Evolutionary conservation across 805 yeast genomes (phyloP).

Genomic region (Wickerhamiella domercqiae): DNA sequence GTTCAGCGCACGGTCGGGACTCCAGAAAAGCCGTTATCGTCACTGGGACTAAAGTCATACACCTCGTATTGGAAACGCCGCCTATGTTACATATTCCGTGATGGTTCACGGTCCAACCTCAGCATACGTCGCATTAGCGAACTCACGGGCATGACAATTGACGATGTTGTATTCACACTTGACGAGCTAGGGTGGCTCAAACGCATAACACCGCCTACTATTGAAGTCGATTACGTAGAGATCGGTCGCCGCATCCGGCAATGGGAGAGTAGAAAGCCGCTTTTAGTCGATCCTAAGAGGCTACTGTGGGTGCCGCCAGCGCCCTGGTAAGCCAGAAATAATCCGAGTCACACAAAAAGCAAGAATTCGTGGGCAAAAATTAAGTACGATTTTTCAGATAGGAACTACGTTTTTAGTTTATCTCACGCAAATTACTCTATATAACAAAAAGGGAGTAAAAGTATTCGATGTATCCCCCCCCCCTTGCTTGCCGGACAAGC

Average conservation of each 20-base stretch:
- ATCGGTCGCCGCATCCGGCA: neutral
- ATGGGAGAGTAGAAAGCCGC: conserved; percentile 43
- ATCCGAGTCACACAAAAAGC: too few species aligned
- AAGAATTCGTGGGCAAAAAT: too few species aligned
- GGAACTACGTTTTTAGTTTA: too few species aligned
- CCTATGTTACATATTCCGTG: conserved; percentile 35
- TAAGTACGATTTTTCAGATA: too few species aligned
- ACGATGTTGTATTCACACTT: conserved; percentile 75
- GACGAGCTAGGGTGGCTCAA: conserved; percentile 58
- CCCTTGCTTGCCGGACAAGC: too few species aligned
- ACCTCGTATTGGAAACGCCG: conserved; percentile 72
- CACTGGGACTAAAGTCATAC: conserved; percentile 72
- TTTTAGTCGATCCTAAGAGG: conserved; percentile 22
- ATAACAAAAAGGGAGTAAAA: too few species aligned
- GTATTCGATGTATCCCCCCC: too few species aligned
- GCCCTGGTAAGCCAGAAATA: conserved; percentile 1
- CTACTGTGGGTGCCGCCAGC: conserved; percentile 2
- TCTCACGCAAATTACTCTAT: too few species aligned
- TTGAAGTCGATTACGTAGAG: neutral
- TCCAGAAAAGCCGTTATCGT: conserved; percentile 89
- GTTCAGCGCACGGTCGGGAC: conserved; percentile 72
- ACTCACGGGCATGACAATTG: conserved; percentile 69
- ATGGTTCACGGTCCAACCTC: conserved; percentile 5
- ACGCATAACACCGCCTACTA: neutral
- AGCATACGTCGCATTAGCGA: conserved; percentile 48